Evolutionary conservation across 1,139 yeast genomes (phyloP), one percentile per base, ranked within the genome.

Genomic region (Candida buenavistaensis): DNA sequence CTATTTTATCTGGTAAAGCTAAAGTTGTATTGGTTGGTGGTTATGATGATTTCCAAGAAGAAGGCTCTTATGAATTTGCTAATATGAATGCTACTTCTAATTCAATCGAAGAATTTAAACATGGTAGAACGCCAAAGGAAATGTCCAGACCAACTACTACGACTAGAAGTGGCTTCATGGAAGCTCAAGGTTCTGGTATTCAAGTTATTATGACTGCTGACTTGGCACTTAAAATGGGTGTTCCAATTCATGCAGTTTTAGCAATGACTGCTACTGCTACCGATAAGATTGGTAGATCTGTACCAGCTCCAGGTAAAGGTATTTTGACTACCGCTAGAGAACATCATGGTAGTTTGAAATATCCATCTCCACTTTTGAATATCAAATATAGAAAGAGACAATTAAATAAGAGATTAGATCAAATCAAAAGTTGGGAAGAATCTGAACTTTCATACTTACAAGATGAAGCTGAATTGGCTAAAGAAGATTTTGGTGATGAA

Each of bases 291-390:
- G 97, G 97, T 59, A 85, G 97, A 71, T 90, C 97, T 36, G 94
- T 92, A 51, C 99, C 99, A 50, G 98, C 98, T 59, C 99, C 99
- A 68, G 99, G 99, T 64, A 89, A 90, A 73, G 99, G 99, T 82
- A 84, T 92, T 52, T 78, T 92, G 73, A 92, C 98, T 46, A 87
- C 96, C 54, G 98, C 98, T 40, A 85, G 95, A 60, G 99, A 92
- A 70, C 80, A 83, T 57, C 90, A 82, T 52, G 89, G 90, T 51
- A 78, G 77, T 54, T 75, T 84, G 73, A 85, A 86, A 68, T 84
- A 77, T 74, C 81, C 87, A 54, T 72, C 90, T 47, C 82, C 92
- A 46, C 69, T 85, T 68, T 72, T 92, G 71, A 87, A 89, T 67
- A 82, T 92, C 66, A 83, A 84, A 64, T 92, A 92, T 81, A 87